Evolutionary conservation across 169 alveolate genomes (phyloP).

Genomic region (Plasmodium reichenowi): DNA sequence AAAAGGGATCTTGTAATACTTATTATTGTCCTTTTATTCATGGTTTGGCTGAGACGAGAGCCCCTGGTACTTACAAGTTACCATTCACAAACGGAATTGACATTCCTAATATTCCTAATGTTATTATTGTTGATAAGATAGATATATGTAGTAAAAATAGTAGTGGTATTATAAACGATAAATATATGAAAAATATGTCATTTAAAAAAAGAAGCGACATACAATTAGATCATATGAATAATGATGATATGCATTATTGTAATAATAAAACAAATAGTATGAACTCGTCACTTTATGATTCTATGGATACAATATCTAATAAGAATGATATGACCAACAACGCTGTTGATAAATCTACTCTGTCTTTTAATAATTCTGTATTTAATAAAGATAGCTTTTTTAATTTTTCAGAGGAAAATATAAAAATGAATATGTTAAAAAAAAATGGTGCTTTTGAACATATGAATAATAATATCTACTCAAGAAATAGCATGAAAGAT

Average conservation of each 20-base stretch:
- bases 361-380: constrained; percentile 14
- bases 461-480: not conserved
- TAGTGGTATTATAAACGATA: constrained; percentile 14
- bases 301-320: constrained; percentile 20
- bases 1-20: constrained; percentile 88
- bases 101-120: constrained; percentile 80
- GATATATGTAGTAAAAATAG: constrained; percentile 45
- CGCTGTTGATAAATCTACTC: not conserved
- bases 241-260: not conserved
- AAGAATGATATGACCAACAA: constrained; percentile 6
- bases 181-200: constrained; percentile 6
- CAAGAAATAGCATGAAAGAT: not conserved
- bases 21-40: constrained; percentile 92
- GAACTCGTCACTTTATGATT: constrained; percentile 11
- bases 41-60: constrained; percentile 88
- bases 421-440: constrained; percentile 13
- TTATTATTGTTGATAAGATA: constrained; percentile 80
- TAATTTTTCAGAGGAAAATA: constrained; percentile 27
- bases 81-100: constrained; percentile 87
- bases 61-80: constrained; percentile 81
- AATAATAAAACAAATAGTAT: constrained; percentile 17
- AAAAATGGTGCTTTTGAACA: not conserved
- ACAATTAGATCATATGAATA: not conserved
- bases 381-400: constrained; percentile 4
- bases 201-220: constrained; percentile 24